Evolutionary conservation across 176 grass and related monocot species (phyloP).

Genomic region (Ensete glaucum): DNA sequence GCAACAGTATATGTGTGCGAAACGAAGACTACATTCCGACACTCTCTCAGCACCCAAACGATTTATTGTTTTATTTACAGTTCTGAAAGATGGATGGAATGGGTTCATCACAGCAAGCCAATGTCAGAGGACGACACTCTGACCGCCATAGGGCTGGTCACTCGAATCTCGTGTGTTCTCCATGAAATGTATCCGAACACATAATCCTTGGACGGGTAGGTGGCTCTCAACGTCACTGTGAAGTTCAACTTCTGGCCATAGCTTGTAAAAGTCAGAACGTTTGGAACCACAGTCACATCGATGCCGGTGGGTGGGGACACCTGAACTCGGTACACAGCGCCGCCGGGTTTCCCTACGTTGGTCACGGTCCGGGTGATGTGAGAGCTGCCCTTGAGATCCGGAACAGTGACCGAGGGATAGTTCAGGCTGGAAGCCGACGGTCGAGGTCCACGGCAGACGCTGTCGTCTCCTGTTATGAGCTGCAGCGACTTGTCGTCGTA

Average conservation of each 20-base stretch:
- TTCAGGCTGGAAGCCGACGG: conserved; percentile 12
- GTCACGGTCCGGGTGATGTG: conserved; percentile 12
- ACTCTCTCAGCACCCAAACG: no score
- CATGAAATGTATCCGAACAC: conserved; percentile 13
- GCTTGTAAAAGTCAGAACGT: conserved; percentile 1
- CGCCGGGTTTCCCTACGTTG: conserved; percentile 4
- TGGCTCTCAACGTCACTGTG: conserved; percentile 8
- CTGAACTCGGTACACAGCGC: not conserved
- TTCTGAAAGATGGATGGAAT: not conserved
- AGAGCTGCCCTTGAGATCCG: conserved; percentile 13
- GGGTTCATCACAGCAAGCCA: conserved; percentile 1
- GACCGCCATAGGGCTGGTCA: conserved; percentile 11
- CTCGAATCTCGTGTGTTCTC: not conserved
- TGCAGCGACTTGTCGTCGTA: conserved; percentile 16
- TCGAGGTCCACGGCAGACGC: not conserved
- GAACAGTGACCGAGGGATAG: conserved; percentile 23
- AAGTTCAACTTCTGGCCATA: conserved; percentile 20
- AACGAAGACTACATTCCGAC: no score
- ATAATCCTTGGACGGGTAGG: conserved; percentile 9
- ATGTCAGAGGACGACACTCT: not conserved
- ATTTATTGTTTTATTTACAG: no score
- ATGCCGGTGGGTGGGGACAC: conserved; percentile 8
- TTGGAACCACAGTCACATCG: conserved; percentile 20
- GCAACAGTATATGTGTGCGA: no score
- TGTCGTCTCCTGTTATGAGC: conserved; percentile 12